phyloP scores from a whole-genome alignment of 1,139 yeast species.

The Yamadazyma triangularis region DNA sequence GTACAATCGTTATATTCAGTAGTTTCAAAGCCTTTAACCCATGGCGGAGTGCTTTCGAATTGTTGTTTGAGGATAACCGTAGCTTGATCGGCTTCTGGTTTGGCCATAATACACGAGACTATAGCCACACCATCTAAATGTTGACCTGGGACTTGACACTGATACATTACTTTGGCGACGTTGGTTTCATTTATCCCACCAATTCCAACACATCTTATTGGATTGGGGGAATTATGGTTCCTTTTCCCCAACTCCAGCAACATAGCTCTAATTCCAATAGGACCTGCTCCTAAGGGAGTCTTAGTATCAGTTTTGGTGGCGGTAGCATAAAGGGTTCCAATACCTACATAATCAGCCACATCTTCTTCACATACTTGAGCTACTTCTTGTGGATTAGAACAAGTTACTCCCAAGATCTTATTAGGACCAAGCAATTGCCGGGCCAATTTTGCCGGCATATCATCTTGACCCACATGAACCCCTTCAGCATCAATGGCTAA shows the following conservation, averaged over 20 bases:
- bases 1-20: background rate
- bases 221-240: constrained; percentile 13
- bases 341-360: constrained; percentile 77
- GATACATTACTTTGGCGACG: constrained; percentile 51
- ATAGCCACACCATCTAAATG: constrained; percentile 76
- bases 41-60: constrained; percentile 13
- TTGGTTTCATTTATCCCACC: constrained; percentile 80
- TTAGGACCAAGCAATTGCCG: constrained; percentile 64
- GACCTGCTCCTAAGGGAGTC: constrained; percentile 51
- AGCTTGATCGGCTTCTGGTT: constrained; percentile 51
- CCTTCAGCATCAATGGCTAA: constrained; percentile 89
- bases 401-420: constrained; percentile 79
- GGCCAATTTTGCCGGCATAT: constrained; percentile 63
- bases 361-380: constrained; percentile 48
- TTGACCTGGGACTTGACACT: constrained; percentile 44
- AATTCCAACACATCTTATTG: constrained; percentile 64
- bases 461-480: constrained; percentile 92
- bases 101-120: constrained; percentile 83
- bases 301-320: constrained; percentile 56
- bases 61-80: constrained; percentile 31
- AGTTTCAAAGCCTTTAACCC: constrained; percentile 9
- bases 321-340: constrained; percentile 80
- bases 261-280: constrained; percentile 58
- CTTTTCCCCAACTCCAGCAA: constrained; percentile 42
- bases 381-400: constrained; percentile 57